These are phyloP conservation scores for Ramaria sp. DNA, from an alignment of 768 basidiomycete species.

Conservation along the genomic window DNA sequence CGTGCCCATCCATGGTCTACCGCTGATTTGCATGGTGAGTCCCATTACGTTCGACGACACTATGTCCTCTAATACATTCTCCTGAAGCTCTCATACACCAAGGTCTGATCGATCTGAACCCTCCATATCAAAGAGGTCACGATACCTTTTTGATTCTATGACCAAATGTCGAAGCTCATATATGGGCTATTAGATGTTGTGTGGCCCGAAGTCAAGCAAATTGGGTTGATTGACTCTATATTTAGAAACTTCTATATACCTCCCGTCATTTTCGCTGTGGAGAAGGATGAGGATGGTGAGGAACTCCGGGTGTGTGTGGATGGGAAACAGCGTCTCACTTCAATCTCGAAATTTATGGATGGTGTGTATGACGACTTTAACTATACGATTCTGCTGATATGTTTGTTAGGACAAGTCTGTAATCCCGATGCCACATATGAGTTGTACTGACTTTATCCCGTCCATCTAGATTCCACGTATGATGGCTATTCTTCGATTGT, in stretches of 20 bases:
- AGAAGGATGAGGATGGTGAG: slow-evolving; percentile 30
- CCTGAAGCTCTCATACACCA: slow-evolving; percentile 51
- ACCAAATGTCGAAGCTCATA: neutral
- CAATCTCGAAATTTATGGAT: slow-evolving; percentile 37
- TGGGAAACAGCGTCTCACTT: slow-evolving; percentile 43
- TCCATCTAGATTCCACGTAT: slow-evolving; percentile 8
- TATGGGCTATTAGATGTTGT: slow-evolving; percentile 47
- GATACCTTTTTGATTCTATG: neutral
- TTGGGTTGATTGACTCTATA: slow-evolving; percentile 39
- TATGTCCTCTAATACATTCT: neutral
- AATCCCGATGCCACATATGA: neutral
- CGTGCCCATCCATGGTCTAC: neutral
- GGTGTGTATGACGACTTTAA: slow-evolving; percentile 17
- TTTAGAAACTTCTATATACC: slow-evolving; percentile 46
- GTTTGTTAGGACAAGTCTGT: neutral
- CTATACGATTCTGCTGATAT: neutral
- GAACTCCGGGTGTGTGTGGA: slow-evolving; percentile 36
- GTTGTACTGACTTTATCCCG: slow-evolving; percentile 8
- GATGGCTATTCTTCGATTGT: neutral
- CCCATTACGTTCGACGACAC: no score
- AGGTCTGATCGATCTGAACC: slow-evolving; percentile 58
- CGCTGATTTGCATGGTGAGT: neutral
- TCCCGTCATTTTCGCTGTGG: slow-evolving; percentile 36
- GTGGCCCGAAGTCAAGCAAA: slow-evolving; percentile 63
- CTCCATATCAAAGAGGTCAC: slow-evolving; percentile 63